Percentiles rank a stretch among this genome's conserved stretches.
Evolutionary conservation across 2,329 filamentous ascomycete species (phyloP).

Genomic region (Colletotrichum sp.): DNA sequence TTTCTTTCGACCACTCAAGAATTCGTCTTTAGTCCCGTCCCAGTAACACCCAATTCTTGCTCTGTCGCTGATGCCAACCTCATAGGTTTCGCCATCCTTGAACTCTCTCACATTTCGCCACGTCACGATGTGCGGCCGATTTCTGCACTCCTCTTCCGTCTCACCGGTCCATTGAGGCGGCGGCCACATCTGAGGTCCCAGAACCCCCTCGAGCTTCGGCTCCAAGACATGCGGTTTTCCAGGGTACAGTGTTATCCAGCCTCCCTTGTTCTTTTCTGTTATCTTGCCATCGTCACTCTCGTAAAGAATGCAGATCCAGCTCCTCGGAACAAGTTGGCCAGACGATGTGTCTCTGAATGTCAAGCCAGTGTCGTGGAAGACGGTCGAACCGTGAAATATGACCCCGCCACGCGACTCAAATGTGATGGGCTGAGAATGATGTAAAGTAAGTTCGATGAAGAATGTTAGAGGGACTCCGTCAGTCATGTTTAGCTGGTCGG

Average conservation of each 20-base stretch:
- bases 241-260: not conserved
- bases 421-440: not conserved
- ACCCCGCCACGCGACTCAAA: no score
- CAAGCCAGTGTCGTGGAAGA: not conserved
- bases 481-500: not conserved
- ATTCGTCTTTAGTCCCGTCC: not conserved
- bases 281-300: rapidly evolving
- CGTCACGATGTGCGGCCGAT: not conserved
- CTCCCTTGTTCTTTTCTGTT: rapidly evolving
- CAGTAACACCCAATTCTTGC: not conserved
- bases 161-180: not conserved
- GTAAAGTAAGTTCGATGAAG: not conserved
- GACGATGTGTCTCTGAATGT: not conserved
- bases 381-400: not conserved
- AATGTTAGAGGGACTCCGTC: not conserved
- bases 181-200: not conserved
- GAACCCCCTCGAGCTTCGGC: not conserved
- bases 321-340: not conserved
- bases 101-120: not conserved
- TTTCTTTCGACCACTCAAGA: not conserved
- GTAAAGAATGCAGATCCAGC: not conserved
- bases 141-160: not conserved
- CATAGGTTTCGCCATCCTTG: not conserved
- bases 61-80: not conserved
- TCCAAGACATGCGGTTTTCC: not conserved